Percentiles rank a stretch among this genome's conserved stretches.
Evolutionary conservation across 495 filamentous ascomycete genomes (phyloP).

Genomic region (Saxophila tyrrhenica): DNA sequence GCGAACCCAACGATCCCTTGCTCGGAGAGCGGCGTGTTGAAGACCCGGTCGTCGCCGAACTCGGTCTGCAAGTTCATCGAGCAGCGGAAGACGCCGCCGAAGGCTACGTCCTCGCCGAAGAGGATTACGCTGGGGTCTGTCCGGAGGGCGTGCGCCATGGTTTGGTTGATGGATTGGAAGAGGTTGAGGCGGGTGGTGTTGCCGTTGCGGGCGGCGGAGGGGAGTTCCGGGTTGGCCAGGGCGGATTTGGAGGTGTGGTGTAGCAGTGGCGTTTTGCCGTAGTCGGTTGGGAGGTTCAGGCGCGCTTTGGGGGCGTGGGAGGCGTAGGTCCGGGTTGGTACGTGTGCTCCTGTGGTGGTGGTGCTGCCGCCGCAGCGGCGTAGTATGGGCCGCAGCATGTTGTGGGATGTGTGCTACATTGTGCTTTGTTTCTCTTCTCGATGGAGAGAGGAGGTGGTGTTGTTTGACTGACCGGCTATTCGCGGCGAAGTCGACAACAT

Average conservation of each 20-base stretch:
- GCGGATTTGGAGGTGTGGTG: slow-evolving; percentile 63
- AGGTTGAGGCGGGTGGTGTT: slow-evolving; percentile 73
- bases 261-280: slow-evolving; percentile 67
- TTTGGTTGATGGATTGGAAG: slow-evolving; percentile 86
- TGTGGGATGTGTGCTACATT: not conserved
- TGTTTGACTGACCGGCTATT: not conserved
- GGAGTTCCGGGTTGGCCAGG: slow-evolving; percentile 46
- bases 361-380: not conserved
- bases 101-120: slow-evolving; percentile 94
- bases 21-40: slow-evolving; percentile 91
- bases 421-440: not conserved
- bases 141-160: slow-evolving; percentile 67
- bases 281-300: slow-evolving; percentile 84
- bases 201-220: slow-evolving; percentile 50
- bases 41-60: slow-evolving; percentile 81
- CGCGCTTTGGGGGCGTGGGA: slow-evolving; percentile 38
- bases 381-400: not conserved
- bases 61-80: slow-evolving; percentile 78
- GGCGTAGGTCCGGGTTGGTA: slow-evolving; percentile 21
- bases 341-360: not conserved
- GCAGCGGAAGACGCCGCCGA: slow-evolving; percentile 93
- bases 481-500: not conserved
- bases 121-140: slow-evolving; percentile 76
- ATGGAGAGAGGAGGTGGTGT: not conserved
- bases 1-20: slow-evolving; percentile 94